phyloP scores from a whole-genome alignment of 306 rosid species.

The Chamaecrista fasciculata region DNA sequence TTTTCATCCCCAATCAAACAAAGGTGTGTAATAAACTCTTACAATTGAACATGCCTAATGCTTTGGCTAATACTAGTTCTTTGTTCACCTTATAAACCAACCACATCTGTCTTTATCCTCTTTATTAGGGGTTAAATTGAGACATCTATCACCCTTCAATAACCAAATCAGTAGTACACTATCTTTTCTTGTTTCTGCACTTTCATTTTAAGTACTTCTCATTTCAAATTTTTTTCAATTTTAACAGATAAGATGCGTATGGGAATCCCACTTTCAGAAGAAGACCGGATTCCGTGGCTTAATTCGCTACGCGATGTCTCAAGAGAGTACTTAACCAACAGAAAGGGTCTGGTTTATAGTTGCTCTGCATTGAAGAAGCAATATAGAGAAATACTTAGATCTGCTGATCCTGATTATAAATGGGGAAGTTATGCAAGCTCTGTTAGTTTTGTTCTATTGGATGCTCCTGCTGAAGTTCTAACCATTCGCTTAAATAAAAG shows the following conservation, averaged over 20 bases:
- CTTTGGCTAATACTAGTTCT: not conserved
- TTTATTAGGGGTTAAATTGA: too few species aligned
- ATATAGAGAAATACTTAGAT: constrained; percentile 74
- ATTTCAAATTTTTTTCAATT: not conserved
- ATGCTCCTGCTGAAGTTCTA: constrained; percentile 61
- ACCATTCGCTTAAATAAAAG: constrained; percentile 52
- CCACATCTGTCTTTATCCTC: not conserved
- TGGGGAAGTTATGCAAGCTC: constrained; percentile 37
- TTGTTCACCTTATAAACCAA: not conserved
- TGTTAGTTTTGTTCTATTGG: constrained; percentile 68
- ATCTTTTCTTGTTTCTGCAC: not conserved
- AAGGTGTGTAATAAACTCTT: constrained; percentile 43
- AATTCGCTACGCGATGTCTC: constrained; percentile 47
- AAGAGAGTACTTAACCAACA: constrained; percentile 32
- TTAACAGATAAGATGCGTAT: constrained; percentile 65
- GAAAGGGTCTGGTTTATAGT: constrained; percentile 48
- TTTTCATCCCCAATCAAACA: constrained; percentile 75
- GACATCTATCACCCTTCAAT: too few species aligned
- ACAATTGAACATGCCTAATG: not conserved
- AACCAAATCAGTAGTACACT: too few species aligned
- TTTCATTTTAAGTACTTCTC: not conserved
- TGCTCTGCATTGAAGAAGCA: constrained; percentile 77
- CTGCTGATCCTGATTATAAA: constrained; percentile 57
- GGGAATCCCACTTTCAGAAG: constrained; percentile 76
- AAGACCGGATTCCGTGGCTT: constrained; percentile 87